Evolutionary conservation across 202 grass and related monocot species (phyloP), one percentile per base, ranked within the genome.

Genomic region (Panicum virgatum): DNA sequence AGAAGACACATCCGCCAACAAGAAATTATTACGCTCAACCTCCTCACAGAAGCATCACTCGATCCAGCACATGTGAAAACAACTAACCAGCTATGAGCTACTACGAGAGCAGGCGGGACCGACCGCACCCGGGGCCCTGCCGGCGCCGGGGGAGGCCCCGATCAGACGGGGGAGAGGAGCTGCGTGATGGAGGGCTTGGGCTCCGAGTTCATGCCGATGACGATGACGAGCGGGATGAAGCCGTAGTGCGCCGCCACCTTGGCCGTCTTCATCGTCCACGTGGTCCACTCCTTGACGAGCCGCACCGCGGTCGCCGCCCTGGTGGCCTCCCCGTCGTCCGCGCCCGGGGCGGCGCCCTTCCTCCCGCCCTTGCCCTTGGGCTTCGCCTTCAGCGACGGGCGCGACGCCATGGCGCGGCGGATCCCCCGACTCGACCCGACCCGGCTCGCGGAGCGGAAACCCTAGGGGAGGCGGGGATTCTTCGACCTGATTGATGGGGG

Each of bases 201-300:
- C 3, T 97, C 90, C 12, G 90, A 83, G 46, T 80, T 97, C 93
- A 97, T 93, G 82, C 93, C 93, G 67, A 97, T 62, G 80, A 91
- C 40, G 80, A 97, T 89, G 72, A 97, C 79, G 83, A 97, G 88
- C 32, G 93, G 93, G 68, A 97, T 89, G 88, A 97, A 97, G 69
- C 93, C 93, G 86, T 92, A 97, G 90, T 97, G 93, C 78, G 90
- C 87, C 82, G 70, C 87, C 67, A 97, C 90, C 88, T 93, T 93
- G 1, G 90, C 66, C 84, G 72, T 91, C 86, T 93, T 93, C 90
- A 97, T 97, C 47, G 90, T 88, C 93, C 88, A 89, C 27, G 93
- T 97, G 63, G 56, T 89, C 93, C 93, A 97, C 86, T 91, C 91
- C 90, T 97, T 97, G 3, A 75, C 10, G 78, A 86, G 79, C 34